Conservation (phyloP, 108 stramenopile species). For the Nitzschia inconspicua region DNA sequence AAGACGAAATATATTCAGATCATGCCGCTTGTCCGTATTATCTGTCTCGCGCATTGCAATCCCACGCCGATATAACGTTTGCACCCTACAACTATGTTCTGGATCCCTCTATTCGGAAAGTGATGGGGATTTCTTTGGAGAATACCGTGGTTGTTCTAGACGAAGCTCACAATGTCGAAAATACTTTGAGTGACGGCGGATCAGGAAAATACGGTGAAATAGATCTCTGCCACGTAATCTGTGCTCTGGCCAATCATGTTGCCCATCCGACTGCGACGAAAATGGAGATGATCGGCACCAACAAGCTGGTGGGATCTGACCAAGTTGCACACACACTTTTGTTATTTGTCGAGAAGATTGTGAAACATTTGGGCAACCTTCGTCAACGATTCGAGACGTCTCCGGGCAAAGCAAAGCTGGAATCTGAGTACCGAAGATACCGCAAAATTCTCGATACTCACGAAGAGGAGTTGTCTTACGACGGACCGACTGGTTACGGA, state of each 20-base stretch:
- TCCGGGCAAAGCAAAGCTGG: constrained; percentile 44
- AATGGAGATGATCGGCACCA: constrained; percentile 20
- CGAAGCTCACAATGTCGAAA: constrained; percentile 97
- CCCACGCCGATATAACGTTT: constrained; percentile 87
- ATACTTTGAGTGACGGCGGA: constrained; percentile 59
- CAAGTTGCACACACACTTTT: constrained; percentile 63
- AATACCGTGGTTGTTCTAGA: constrained; percentile 93
- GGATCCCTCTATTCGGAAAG: constrained; percentile 77
- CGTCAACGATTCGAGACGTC: constrained; percentile 43
- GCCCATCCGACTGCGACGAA: not conserved
- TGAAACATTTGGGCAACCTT: constrained; percentile 25
- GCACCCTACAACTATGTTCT: constrained; percentile 96
- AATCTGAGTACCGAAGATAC: constrained; percentile 40
- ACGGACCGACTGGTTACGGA: constrained; percentile 64
- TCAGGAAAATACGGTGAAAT: constrained; percentile 55
- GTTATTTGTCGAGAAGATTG: constrained; percentile 63
- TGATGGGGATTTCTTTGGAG: constrained; percentile 50
- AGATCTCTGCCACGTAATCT: constrained; percentile 57
- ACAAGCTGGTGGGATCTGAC: constrained; percentile 29
- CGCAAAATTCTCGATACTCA: constrained; percentile 51
- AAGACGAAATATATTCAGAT: constrained; percentile 40
- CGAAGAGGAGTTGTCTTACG: constrained; percentile 51
- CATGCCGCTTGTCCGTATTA: constrained; percentile 88
- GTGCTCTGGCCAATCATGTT: constrained; percentile 22
- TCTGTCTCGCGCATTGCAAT: constrained; percentile 52